phyloP scores from a whole-genome alignment of 805 yeast species.

The Kodamaea neixiangensis region DNA sequence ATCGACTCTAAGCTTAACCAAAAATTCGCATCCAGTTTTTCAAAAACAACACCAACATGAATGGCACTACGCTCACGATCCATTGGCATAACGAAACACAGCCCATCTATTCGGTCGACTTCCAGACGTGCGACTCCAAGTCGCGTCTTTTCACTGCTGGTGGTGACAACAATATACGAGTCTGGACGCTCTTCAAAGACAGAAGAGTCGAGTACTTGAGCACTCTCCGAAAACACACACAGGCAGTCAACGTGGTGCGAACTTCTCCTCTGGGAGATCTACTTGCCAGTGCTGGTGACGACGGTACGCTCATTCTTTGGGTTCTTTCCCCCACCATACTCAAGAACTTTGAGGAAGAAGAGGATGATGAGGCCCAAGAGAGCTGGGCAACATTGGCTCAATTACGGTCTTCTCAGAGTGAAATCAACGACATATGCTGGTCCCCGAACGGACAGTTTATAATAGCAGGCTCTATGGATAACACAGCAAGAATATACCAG shows the following conservation, averaged over 20 bases:
- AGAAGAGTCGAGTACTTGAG: constrained; percentile 66
- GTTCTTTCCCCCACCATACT: constrained; percentile 52
- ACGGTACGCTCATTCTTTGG: constrained; percentile 89
- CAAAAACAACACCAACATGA: constrained; percentile 20
- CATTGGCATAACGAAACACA: constrained; percentile 77
- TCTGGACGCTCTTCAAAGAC: constrained; percentile 39
- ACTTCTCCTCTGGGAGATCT: constrained; percentile 70
- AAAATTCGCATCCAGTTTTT: neutral
- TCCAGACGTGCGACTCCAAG: constrained; percentile 46
- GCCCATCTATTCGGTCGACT: constrained; percentile 69
- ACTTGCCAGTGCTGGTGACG: constrained; percentile 93
- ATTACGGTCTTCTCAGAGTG: constrained; percentile 63
- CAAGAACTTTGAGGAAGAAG: constrained; percentile 61
- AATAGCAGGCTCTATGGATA: constrained; percentile 92
- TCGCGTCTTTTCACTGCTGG: constrained; percentile 83
- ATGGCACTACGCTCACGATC: constrained; percentile 51
- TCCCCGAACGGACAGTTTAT: constrained; percentile 78
- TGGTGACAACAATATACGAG: constrained; percentile 87
- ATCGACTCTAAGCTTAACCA: no score
- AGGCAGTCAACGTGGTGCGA: constrained; percentile 89
- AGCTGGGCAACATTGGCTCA: constrained; percentile 69
- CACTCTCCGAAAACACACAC: constrained; percentile 84
- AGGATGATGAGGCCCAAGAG: constrained; percentile 47
- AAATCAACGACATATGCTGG: constrained; percentile 92
- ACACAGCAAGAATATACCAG: constrained; percentile 68